Evolutionary conservation across 352 stramenopile genomes (phyloP), one percentile per base, ranked within the genome.

Genomic region (Phytophthora sp.): DNA sequence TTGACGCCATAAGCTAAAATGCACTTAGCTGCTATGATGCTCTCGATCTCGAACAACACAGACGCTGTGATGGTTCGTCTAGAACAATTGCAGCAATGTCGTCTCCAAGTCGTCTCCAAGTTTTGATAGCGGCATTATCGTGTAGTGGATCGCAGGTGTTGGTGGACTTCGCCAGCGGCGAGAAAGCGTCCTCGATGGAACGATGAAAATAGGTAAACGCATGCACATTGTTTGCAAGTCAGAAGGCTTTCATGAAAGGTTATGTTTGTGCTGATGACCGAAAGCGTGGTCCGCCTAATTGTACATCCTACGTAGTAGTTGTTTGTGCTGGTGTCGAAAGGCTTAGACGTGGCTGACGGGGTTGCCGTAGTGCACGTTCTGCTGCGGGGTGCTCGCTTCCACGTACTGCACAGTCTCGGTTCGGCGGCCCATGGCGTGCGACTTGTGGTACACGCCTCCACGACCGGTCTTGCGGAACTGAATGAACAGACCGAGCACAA

Each of bases 391-490:
- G n/a, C 43, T 18, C 3, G 64, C 51, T 24, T 77, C 64, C 5
- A 74, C 64, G 56, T 77, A 77, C 62, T 79, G 62, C 53, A 69
- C 58, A 9, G 42, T 55, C 32, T 73, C 54, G n/a, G 51, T 39
- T 7, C 46, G 45, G 15, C 27, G 63, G 7, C 51, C 63, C 31
- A 74, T 43, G 11, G 63, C 53, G 15, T 41, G 57, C 8, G 68
- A 67, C 43, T 69, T 66, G 59, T 82, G 54, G 61, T 78, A 75
- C 17, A 69, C 37, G 12, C 54, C 59, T 11, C 42, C 67, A n/a
- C 62, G 65, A 8, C 62, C 73, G 4, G 78, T 88, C 71, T 84
- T 88, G 53, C 66, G 66, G 64, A 88, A 87, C 57, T 89, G 82
- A n/a, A 91, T 53, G 34, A 77, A 69, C 49, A 84, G 54, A 5